These are phyloP conservation scores for Penicillium goetzii DNA, from an alignment of 495 filamentous ascomycete genomes.

Conservation along the genomic window DNA sequence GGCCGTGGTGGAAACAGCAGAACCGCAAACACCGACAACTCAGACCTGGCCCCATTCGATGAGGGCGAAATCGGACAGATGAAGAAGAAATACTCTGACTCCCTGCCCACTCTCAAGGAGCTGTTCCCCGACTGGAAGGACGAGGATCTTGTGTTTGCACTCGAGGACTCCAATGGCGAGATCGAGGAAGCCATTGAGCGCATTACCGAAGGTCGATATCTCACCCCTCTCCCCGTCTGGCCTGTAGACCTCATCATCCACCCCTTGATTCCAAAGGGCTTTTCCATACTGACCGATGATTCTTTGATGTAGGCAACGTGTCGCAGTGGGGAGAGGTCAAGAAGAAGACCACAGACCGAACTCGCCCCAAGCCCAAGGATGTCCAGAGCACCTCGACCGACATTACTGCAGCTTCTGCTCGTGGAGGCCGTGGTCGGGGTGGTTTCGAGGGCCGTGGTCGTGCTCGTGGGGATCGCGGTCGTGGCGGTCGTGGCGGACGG, in stretches of 20 bases:
- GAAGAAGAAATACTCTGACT: conserved; percentile 80
- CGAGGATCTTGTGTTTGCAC: conserved; percentile 85
- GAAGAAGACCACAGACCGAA: conserved; percentile 83
- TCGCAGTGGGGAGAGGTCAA: conserved; percentile 96
- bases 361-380: conserved; percentile 83
- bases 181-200: conserved; percentile 80
- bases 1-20: conserved; percentile 65
- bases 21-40: conserved; percentile 71
- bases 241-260: not conserved
- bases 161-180: conserved; percentile 91
- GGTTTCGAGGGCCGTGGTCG: conserved; percentile 69
- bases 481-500: conserved; percentile 74
- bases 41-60: conserved; percentile 60
- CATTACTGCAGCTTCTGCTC: conserved; percentile 49
- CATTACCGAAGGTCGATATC: conserved; percentile 81
- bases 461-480: conserved; percentile 73
- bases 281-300: conserved; percentile 30
- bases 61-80: conserved; percentile 89
- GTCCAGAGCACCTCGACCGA: conserved; percentile 56
- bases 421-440: conserved; percentile 68
- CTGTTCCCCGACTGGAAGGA: conserved; percentile 92
- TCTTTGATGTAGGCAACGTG: conserved; percentile 67
- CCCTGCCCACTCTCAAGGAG: conserved; percentile 79
- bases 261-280: not conserved
- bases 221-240: conserved; percentile 8